These are phyloP conservation scores for Dunaliella sp. DNA, from an alignment of 139 green algal genomes.

Conservation along the genomic window DNA sequence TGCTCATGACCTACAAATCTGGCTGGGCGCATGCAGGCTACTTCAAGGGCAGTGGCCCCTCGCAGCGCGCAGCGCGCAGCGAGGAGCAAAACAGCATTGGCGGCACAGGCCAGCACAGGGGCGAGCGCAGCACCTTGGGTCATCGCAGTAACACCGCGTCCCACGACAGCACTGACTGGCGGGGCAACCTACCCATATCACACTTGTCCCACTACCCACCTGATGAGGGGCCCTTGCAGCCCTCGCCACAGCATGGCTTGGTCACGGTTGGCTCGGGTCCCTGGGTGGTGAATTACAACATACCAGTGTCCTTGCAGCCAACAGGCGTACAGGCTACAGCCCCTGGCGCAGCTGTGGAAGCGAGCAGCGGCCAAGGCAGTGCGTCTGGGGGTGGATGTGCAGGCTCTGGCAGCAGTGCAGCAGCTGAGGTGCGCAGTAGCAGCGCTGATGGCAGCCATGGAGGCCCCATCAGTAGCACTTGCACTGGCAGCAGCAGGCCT, in stretches of 20 bases:
- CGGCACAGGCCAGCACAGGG: too few relatives aligned
- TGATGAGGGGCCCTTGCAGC: slow-evolving; percentile 20
- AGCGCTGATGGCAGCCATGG: too few relatives aligned
- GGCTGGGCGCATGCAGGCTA: background rate
- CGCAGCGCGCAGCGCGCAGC: background rate
- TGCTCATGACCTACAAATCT: too few relatives aligned
- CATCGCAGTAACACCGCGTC: background rate
- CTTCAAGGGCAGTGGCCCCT: background rate
- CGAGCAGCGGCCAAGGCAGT: too few relatives aligned
- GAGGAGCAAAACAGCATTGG: too few relatives aligned
- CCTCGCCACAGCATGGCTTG: slow-evolving; percentile 36
- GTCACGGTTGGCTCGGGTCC: slow-evolving; percentile 58
- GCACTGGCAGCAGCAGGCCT: too few relatives aligned
- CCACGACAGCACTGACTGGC: background rate
- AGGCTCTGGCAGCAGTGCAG: too few relatives aligned
- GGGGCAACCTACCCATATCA: background rate
- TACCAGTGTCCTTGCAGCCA: slow-evolving; percentile 34
- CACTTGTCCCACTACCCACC: slow-evolving; percentile 16
- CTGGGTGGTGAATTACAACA: slow-evolving; percentile 84
- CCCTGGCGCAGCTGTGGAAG: too few relatives aligned
- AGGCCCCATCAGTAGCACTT: too few relatives aligned
- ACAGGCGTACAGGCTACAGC: too few relatives aligned
- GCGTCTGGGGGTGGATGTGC: too few relatives aligned
- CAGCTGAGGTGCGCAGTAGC: too few relatives aligned
- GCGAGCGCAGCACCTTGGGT: background rate